phyloP scores from a whole-genome alignment of 306 rosid species.

The Begonia peltatifolia region DNA sequence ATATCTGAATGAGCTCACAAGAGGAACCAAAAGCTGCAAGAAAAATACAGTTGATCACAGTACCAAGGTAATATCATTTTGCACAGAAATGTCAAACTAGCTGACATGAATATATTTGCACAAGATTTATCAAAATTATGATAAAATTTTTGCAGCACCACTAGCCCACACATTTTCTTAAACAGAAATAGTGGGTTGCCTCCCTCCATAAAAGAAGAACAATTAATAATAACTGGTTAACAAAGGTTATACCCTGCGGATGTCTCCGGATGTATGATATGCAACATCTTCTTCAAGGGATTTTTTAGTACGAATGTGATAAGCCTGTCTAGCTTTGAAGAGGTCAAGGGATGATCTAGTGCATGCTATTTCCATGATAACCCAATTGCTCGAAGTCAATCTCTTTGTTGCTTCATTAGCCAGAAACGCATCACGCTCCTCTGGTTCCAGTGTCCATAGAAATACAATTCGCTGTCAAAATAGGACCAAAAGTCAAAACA shows the following conservation, averaged over 20 bases:
- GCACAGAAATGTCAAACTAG: no score
- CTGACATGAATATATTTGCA: no score
- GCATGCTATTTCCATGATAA: slow-evolving; percentile 37
- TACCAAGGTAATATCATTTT: no score
- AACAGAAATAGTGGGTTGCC: no score
- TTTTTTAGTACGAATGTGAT: slow-evolving; percentile 36
- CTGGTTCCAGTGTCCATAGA: slow-evolving; percentile 37
- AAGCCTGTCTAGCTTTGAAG: slow-evolving; percentile 28
- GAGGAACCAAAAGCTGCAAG: slow-evolving; percentile 71
- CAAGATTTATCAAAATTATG: no score
- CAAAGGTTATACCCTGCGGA: slow-evolving; percentile 34
- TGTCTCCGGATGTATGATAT: slow-evolving; percentile 36
- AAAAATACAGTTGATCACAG: not conserved
- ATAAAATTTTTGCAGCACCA: no score
- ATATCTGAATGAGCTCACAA: slow-evolving; percentile 47
- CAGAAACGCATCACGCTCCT: slow-evolving; percentile 41
- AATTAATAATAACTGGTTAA: no score
- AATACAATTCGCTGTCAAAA: slow-evolving; percentile 22
- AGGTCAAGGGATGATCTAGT: slow-evolving; percentile 31
- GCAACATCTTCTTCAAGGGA: slow-evolving; percentile 55
- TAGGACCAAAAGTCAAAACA: no score
- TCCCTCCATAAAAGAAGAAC: no score
- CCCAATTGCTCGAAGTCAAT: slow-evolving; percentile 26
- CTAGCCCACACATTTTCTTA: no score
- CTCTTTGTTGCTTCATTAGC: slow-evolving; percentile 33